Evolutionary conservation across 164 flowering plant species (phyloP), one percentile per base, ranked within the genome.

Genomic region (Malania oleifera): DNA sequence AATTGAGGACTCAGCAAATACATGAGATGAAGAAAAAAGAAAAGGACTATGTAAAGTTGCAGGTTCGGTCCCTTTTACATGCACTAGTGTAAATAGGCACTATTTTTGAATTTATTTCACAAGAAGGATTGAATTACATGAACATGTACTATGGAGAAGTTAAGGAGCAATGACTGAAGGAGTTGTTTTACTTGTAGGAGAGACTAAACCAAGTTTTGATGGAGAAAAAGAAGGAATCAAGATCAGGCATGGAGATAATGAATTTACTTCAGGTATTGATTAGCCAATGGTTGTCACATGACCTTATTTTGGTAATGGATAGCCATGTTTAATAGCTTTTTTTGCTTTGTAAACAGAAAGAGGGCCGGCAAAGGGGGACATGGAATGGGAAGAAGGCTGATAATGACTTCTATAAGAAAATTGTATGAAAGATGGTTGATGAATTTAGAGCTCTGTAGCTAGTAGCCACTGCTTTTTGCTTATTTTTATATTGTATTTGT

Each of bases 1-100:
- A 95, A 95, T 96, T 87, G 40, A 85, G 81, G 69, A 88, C 95
- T 74, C 97, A 95, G 56, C 97, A 90, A 60, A 69, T 95, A 39
- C 95, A 91, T 68, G 99, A 95, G 72, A 91, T 85, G 97, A 95
- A 95, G 91, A 91, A 89, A 72, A 91, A 80, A 57, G 99, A 95
- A 68, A 95, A 95, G 71, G 99, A 95, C 67, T 95, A 95, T 75
- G 75, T 85, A 51, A 95, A 89, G 59, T 69, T 95, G 77, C 99
- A 91, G 96, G 99, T 88, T 67, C 22, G 56, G 26, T 55, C 29
- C 24, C 37, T 46, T 52, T 17, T n/a, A 25, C 15, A 27, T 37
- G 6, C 18, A 35, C 62, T 22, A 7, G 37, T 44, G 45, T 22
- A 10, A 8, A 12, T 7, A 35, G n/a, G n/a, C n/a, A n/a, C n/a